These are phyloP conservation scores for Orobanche coerulescens DNA, from an alignment of 257 asterid genomes.

Conservation along the genomic window DNA sequence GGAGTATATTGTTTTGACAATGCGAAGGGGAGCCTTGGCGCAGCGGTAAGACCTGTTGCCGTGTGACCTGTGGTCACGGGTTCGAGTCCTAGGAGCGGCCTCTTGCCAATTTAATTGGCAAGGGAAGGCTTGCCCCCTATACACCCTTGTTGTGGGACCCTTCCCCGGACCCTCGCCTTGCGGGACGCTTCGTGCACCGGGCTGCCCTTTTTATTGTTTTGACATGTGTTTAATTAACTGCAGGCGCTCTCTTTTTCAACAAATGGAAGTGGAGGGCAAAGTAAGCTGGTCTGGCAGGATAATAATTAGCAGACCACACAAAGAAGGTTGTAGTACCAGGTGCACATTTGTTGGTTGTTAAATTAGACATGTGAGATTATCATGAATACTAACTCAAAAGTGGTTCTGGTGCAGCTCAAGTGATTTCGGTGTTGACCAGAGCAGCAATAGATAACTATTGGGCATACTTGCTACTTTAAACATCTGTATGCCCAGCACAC, in stretches of 20 bases:
- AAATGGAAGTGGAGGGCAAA: conserved; percentile 77
- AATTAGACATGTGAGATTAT: conserved; percentile 11
- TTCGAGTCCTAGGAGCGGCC: too few species aligned
- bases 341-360: conserved; percentile 16
- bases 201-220: too few species aligned
- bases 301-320: conserved; percentile 33
- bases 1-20: conserved; percentile 20
- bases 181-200: too few species aligned
- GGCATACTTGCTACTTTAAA: conserved; percentile 15
- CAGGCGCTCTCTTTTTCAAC: conserved; percentile 74
- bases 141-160: too few species aligned
- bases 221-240: conserved; percentile 30
- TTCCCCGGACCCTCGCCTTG: too few species aligned
- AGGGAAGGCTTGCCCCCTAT: too few species aligned
- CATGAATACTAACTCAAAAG: conserved; percentile 19
- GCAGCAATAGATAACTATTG: conserved; percentile 22
- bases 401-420: conserved; percentile 29
- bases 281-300: conserved; percentile 79
- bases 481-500: neutral
- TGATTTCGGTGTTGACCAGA: conserved; percentile 23
- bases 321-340: conserved; percentile 35
- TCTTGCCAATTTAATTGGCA: too few species aligned
- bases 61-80: too few species aligned
- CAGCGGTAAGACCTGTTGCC: too few species aligned
- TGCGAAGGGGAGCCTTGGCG: too few species aligned